These are phyloP conservation scores for Coriolopsis trogii DNA, from an alignment of 1,284 basidiomycete species.

Conservation along the genomic window DNA sequence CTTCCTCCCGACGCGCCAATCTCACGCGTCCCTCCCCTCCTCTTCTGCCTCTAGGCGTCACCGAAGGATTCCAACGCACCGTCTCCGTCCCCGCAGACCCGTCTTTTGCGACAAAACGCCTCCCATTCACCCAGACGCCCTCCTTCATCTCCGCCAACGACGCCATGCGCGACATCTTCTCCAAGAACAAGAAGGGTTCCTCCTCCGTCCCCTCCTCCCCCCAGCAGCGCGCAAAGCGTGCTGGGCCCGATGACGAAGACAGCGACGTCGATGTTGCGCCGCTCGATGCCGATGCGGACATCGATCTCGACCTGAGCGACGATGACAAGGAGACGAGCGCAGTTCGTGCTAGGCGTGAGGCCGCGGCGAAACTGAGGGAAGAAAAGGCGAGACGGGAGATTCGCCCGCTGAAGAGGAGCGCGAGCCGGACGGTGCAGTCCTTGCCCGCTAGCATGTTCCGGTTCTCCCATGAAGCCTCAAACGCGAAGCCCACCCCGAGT, in stretches of 20 bases:
- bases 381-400: constrained; percentile 24
- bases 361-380: constrained; percentile 10
- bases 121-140: constrained; percentile 29
- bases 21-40: not conserved
- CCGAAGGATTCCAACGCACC: constrained; percentile 28
- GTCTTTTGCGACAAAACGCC: constrained; percentile 15
- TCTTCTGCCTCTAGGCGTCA: constrained; percentile 20
- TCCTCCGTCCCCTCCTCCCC: constrained; percentile 21
- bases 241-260: constrained; percentile 14
- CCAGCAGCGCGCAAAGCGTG: constrained; percentile 24
- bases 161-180: constrained; percentile 24
- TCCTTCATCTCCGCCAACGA: constrained; percentile 30
- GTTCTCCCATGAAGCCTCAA: constrained; percentile 19
- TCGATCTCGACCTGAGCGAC: constrained; percentile 11
- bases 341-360: constrained; percentile 10
- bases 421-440: constrained; percentile 22
- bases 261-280: constrained; percentile 14
- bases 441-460: constrained; percentile 25
- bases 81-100: constrained; percentile 25
- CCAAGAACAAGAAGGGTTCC: constrained; percentile 15
- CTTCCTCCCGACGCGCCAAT: not conserved
- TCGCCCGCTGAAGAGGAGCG: constrained; percentile 19
- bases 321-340: constrained; percentile 10
- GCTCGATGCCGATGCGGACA: constrained; percentile 12
- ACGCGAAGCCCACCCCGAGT: not conserved